These are phyloP conservation scores for Agapanthus africanus DNA, from an alignment of 106 monocot species.

Conservation along the genomic window DNA sequence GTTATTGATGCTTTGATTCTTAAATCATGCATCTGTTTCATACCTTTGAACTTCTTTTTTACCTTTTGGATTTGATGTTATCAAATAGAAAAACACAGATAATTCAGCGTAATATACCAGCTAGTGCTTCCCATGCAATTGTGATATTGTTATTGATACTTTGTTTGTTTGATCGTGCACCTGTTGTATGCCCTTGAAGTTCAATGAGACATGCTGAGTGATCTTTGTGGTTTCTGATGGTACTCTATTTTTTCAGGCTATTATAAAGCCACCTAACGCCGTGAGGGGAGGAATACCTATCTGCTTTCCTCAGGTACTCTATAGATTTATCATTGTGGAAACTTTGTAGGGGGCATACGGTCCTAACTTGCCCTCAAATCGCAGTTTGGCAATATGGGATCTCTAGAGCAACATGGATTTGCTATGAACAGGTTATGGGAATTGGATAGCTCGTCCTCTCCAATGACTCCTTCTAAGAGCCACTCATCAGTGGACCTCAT, in stretches of 20 bases:
- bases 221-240: background rate
- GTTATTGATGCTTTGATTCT: no score
- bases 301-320: slow-evolving; percentile 56
- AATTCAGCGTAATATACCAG: background rate
- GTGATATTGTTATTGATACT: background rate
- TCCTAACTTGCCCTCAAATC: slow-evolving; percentile 1
- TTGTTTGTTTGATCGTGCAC: background rate
- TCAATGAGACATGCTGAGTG: background rate
- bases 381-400: slow-evolving; percentile 49
- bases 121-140: background rate
- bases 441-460: slow-evolving; percentile 35
- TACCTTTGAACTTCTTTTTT: no score
- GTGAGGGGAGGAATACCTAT: slow-evolving; percentile 51
- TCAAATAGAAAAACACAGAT: background rate
- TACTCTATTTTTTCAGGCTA: slow-evolving; percentile 23
- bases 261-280: slow-evolving; percentile 33
- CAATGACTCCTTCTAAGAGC: slow-evolving; percentile 30
- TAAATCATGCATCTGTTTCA: no score
- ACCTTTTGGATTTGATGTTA: no score
- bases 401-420: slow-evolving; percentile 58
- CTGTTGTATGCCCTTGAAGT: background rate
- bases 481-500: slow-evolving; percentile 45
- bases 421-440: slow-evolving; percentile 55
- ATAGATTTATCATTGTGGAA: background rate
- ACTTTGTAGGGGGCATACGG: background rate